Evolutionary conservation across 768 basidiomycete species (phyloP), one percentile per base, ranked within the genome.

Genomic region (Pleurotus ostreatus): DNA sequence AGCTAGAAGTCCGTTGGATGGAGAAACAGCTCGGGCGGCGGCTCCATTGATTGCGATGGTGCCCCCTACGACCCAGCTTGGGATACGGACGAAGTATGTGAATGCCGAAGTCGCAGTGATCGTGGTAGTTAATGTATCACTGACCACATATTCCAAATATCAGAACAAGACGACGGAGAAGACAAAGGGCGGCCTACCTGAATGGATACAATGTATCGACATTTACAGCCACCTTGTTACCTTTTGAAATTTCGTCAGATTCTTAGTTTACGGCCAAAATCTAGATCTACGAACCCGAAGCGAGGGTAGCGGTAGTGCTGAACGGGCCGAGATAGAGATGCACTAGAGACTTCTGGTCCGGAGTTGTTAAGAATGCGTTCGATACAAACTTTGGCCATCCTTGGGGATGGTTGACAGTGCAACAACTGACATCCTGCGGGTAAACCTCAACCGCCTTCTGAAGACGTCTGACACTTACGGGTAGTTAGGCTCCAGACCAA

Each of bases 381-480:
- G 75, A 70, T 54, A 81, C 72, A 62, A 81, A 81, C 58, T 81
- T 82, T 1, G 80, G 79, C 75, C 76, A 80, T 25, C 77, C 78
- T 62, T 82, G 80, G 20, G 79, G 80, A 56, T 76, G 74, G 57
- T 81, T 79, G 49, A 81, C 80, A 1, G 78, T 80, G 66, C 79
- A 80, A 57, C 78, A 80, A 1, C 75, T 76, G 45, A 11, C 40
- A 23, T 16, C 16, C n/a, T 20, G 6, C 16, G 23, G 39, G 11
- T 20, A 41, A 16, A 12, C 51, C 13, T 49, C 37, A 38, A 23
- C 47, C 8, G 46, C 20, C 46, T 5, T 15, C 23, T 34, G 43
- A n/a, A 13, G n/a, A 13, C 12, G 9, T 13, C 18, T 34, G 39
- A 46, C 18, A 67, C 71, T 53, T 34, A 78, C 72, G 78, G 78